A percentile compares a stretch with the other conserved stretches of the same genome.
phyloP scores from a whole-genome alignment of 2,329 filamentous ascomycete genomes.

The Alternaria gansuensis region DNA sequence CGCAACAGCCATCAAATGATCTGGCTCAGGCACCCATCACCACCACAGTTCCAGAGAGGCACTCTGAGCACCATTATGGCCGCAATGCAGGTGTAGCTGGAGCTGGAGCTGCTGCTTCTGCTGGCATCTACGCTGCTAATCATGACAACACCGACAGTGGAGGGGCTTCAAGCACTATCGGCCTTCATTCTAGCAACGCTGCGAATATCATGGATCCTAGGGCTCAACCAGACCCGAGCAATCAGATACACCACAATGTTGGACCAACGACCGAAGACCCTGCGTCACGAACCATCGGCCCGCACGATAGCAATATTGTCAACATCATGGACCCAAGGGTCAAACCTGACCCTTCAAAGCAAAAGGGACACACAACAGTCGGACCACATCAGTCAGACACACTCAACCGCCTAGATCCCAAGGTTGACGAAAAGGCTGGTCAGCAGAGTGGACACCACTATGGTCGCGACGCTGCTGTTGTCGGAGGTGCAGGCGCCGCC shows the following conservation, averaged over 20 bases:
- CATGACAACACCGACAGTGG: constrained; percentile 33
- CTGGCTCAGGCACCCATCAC: not conserved
- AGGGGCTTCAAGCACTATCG: constrained; percentile 36
- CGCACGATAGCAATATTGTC: constrained; percentile 45
- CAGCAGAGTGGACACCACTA: constrained; percentile 33
- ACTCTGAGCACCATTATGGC: constrained; percentile 39
- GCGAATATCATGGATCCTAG: constrained; percentile 50
- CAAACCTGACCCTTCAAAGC: constrained; percentile 41
- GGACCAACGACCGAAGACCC: constrained; percentile 36
- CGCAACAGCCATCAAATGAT: constrained; percentile 4
- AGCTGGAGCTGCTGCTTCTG: constrained; percentile 29
- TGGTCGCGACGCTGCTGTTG: constrained; percentile 41
- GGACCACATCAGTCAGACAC: constrained; percentile 42
- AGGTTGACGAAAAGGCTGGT: constrained; percentile 30
- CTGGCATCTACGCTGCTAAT: constrained; percentile 28
- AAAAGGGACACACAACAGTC: constrained; percentile 38
- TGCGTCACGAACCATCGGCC: constrained; percentile 41
- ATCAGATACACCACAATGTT: constrained; percentile 34
- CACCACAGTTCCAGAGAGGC: not conserved
- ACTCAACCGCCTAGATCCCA: constrained; percentile 41
- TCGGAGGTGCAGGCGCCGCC: constrained; percentile 43
- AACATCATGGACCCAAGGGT: constrained; percentile 48
- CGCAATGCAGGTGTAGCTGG: constrained; percentile 34
- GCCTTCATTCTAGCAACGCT: constrained; percentile 46
- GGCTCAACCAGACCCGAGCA: constrained; percentile 33